These are phyloP conservation scores for Ampelocalamus luodianensis DNA, from an alignment of 176 grass and related monocot genomes.

Conservation along the genomic window DNA sequence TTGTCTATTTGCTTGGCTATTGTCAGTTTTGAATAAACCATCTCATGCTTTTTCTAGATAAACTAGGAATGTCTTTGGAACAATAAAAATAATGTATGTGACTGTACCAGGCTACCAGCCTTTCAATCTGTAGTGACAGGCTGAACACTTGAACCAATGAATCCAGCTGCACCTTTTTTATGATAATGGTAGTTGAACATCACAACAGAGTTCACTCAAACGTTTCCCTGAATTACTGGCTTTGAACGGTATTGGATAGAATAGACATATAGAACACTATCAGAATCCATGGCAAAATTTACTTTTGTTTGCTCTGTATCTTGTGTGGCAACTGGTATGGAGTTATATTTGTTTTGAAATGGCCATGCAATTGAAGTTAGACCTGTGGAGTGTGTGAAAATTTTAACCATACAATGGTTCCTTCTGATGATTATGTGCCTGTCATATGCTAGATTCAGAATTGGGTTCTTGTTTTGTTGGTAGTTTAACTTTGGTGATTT, in stretches of 20 bases:
- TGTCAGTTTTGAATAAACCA: not conserved
- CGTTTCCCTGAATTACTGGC: not conserved
- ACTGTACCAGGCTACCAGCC: not conserved
- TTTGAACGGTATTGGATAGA: not conserved
- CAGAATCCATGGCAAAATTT: not conserved
- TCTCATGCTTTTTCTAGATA: not conserved
- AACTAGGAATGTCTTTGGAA: not conserved
- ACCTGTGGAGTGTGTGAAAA: not conserved
- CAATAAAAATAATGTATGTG: not conserved
- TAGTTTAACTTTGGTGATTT: conserved; percentile 29
- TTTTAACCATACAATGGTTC: not conserved
- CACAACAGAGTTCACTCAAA: not conserved
- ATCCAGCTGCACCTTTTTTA: not conserved
- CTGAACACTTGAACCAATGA: not conserved
- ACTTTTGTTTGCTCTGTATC: not conserved
- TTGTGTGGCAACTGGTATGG: not conserved
- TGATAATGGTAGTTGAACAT: conserved; percentile 8
- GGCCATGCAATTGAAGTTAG: not conserved
- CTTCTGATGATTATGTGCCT: conserved; percentile 7
- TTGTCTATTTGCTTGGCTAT: not conserved
- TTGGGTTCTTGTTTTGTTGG: conserved; percentile 13
- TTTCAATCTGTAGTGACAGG: not conserved
- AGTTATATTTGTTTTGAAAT: not conserved
- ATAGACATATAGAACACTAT: too few relatives aligned
- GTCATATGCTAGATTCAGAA: not conserved